These are phyloP conservation scores for Micromonas pusilla DNA, from an alignment of 139 green algal genomes.

Conservation along the genomic window DNA sequence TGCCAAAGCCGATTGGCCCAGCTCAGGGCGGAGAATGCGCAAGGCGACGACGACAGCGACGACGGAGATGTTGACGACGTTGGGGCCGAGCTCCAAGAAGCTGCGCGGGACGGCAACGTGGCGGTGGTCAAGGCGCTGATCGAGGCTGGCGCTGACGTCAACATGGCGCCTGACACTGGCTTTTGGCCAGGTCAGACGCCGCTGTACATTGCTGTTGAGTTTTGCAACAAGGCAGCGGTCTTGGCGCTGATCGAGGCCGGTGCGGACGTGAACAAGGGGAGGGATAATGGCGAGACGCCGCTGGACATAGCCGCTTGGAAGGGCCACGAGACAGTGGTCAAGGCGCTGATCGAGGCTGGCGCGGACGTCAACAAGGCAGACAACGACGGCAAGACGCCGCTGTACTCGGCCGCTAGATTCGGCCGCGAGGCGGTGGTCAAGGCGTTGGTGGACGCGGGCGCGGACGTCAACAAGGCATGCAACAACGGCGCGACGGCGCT, in stretches of 20 bases:
- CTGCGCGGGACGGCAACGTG: constrained; percentile 11
- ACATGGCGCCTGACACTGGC: background rate
- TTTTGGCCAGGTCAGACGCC: constrained; percentile 1
- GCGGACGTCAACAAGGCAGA: constrained; percentile 24
- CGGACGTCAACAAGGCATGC: constrained; percentile 22
- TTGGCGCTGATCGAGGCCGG: background rate
- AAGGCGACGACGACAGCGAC: too few species aligned
- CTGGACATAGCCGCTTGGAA: background rate
- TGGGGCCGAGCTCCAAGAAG: too few species aligned
- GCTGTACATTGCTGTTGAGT: constrained; percentile 3
- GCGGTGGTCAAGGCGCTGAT: background rate
- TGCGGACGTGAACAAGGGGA: background rate
- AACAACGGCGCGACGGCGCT: background rate
- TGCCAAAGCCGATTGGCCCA: too few species aligned
- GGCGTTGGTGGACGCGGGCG: background rate
- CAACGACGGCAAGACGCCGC: background rate
- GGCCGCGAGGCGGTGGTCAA: background rate
- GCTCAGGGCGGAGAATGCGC: too few species aligned
- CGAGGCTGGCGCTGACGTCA: constrained; percentile 16
- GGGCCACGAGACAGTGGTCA: background rate
- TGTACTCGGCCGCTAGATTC: background rate
- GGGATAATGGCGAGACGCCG: background rate
- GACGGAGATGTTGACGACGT: too few species aligned
- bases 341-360: background rate
- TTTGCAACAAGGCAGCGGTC: background rate